Conservation (phyloP, 1,284 basidiomycete species). For the Porogramme epimiltina region DNA sequence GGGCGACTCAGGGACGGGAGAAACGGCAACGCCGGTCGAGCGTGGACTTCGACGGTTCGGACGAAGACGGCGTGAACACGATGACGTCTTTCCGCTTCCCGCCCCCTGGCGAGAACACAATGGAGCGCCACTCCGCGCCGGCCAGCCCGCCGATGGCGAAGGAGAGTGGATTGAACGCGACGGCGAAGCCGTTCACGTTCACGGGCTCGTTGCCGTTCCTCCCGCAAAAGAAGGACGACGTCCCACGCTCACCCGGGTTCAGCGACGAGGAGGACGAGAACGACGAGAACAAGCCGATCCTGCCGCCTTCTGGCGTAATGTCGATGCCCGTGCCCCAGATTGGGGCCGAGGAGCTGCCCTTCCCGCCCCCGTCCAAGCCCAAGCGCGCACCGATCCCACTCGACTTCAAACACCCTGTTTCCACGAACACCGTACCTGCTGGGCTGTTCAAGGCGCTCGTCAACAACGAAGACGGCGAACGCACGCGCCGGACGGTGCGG, state of each 20-base stretch:
- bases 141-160: conserved; percentile 35
- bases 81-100: conserved; percentile 81
- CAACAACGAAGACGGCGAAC: conserved; percentile 54
- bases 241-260: conserved; percentile 16
- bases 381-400: conserved; percentile 78
- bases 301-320: conserved; percentile 1
- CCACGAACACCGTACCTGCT: conserved; percentile 77
- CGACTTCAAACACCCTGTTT: conserved; percentile 76
- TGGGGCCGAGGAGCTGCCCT: conserved; percentile 33
- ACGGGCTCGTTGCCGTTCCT: conserved; percentile 40
- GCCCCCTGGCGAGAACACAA: conserved; percentile 48
- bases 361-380: conserved; percentile 41
- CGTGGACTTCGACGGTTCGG: conserved; percentile 39
- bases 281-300: conserved; percentile 23
- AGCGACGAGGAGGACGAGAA: conserved; percentile 25
- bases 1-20: conserved; percentile 66
- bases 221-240: conserved; percentile 12
- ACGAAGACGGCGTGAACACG: conserved; percentile 46
- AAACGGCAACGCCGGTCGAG: conserved; percentile 65
- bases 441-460: conserved; percentile 80
- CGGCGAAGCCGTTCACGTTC: conserved; percentile 66
- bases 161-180: conserved; percentile 35
- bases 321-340: conserved; percentile 23
- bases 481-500: conserved; percentile 66
- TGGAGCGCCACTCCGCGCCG: conserved; percentile 48